A percentile compares a stretch with the other conserved stretches of the same genome.
Conservation (phyloP, 768 basidiomycete species). For the Suillus bovinus region DNA sequence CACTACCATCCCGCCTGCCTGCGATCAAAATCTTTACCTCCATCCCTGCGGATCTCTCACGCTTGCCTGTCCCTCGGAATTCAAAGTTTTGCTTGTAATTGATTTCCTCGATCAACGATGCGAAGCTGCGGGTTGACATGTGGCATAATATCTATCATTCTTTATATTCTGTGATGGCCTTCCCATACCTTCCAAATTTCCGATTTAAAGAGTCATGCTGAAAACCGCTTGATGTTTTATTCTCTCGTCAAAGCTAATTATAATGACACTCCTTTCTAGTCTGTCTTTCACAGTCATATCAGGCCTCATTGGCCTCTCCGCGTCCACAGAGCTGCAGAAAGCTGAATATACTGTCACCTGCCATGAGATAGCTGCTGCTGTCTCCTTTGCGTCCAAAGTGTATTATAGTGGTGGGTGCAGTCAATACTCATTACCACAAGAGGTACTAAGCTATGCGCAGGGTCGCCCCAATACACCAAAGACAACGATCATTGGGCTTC, state of each 20-base stretch:
- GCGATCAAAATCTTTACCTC: too few species aligned
- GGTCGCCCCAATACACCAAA: conserved; percentile 33
- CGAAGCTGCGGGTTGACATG: neutral
- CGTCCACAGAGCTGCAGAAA: neutral
- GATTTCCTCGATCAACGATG: too few species aligned
- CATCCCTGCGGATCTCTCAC: too few species aligned
- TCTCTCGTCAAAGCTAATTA: neutral
- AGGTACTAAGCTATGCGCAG: conserved; percentile 6
- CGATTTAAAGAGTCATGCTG: neutral
- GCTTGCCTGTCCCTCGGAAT: too few species aligned
- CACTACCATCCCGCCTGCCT: too few species aligned
- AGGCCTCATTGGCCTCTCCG: neutral
- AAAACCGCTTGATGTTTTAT: neutral
- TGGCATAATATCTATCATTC: neutral
- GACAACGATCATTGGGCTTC: conserved; percentile 53
- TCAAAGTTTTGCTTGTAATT: too few species aligned
- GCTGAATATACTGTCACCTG: conserved; percentile 26
- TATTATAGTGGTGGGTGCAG: conserved; percentile 40
- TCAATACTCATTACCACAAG: neutral
- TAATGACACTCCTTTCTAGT: neutral
- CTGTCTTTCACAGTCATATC: neutral
- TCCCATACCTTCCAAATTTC: neutral
- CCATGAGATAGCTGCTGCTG: conserved; percentile 33
- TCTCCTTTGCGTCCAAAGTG: conserved; percentile 48
- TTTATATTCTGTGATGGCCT: neutral